Conservation (phyloP, 2,329 filamentous ascomycete species). For the Ascochyta lentis region DNA sequence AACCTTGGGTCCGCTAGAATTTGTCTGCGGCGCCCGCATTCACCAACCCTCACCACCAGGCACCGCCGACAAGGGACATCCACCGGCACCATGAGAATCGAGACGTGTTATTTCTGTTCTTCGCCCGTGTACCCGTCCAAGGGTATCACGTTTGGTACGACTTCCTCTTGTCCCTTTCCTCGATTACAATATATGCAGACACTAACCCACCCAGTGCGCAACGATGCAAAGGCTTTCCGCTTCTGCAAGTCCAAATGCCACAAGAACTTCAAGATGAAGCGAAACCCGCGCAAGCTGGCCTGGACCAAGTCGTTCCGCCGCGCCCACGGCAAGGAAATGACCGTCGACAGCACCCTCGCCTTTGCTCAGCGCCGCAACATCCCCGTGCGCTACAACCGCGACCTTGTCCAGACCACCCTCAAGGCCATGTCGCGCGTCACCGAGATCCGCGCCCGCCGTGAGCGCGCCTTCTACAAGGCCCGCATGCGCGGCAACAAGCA, state of each 20-base stretch:
- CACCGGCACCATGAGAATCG: slow-evolving; percentile 45
- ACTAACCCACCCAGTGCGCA: slow-evolving; percentile 30
- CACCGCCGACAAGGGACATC: slow-evolving; percentile 12
- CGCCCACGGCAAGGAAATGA: slow-evolving; percentile 67
- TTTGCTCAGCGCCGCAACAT: slow-evolving; percentile 94
- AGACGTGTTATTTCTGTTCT: slow-evolving; percentile 72
- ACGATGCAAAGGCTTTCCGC: slow-evolving; percentile 68
- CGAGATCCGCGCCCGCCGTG: slow-evolving; percentile 82
- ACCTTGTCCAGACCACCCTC: slow-evolving; percentile 84
- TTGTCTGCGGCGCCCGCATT: slow-evolving; percentile 19
- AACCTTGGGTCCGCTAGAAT: slow-evolving; percentile 31
- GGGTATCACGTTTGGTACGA: slow-evolving; percentile 70
- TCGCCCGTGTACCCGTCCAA: slow-evolving; percentile 58
- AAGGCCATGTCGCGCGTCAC: slow-evolving; percentile 89
- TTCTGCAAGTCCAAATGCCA: slow-evolving; percentile 68
- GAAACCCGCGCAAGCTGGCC: slow-evolving; percentile 93
- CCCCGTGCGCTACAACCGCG: slow-evolving; percentile 93
- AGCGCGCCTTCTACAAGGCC: slow-evolving; percentile 92
- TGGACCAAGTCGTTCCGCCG: slow-evolving; percentile 63
- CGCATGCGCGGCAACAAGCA: slow-evolving; percentile 91
- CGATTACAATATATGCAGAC: background rate
- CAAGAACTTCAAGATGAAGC: slow-evolving; percentile 93
- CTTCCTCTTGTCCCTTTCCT: background rate
- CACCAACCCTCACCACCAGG: slow-evolving; percentile 18
- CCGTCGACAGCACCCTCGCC: slow-evolving; percentile 90